These are phyloP conservation scores for Lecanicillium sp. DNA, from an alignment of 2,329 filamentous ascomycete species.

Conservation along the genomic window DNA sequence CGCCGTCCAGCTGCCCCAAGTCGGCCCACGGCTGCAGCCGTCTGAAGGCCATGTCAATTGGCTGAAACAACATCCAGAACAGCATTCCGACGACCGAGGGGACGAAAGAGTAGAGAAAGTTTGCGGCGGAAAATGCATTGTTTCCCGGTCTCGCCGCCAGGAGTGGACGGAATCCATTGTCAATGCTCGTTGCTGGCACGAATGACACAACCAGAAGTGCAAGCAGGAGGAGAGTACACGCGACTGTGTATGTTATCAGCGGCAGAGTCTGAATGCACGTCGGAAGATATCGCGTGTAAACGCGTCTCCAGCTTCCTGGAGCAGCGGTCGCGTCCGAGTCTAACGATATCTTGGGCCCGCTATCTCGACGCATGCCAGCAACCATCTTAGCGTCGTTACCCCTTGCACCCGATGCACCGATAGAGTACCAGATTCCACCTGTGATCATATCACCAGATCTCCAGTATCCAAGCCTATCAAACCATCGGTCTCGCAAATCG, in stretches of 20 bases:
- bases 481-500: constrained; percentile 48
- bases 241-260: constrained; percentile 60
- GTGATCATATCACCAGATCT: constrained; percentile 55
- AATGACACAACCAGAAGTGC: constrained; percentile 76
- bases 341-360: constrained; percentile 27
- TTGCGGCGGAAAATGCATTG: constrained; percentile 72
- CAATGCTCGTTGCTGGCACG: constrained; percentile 58
- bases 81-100: constrained; percentile 62
- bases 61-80: constrained; percentile 61
- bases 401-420: constrained; percentile 50
- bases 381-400: constrained; percentile 21
- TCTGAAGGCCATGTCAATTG: constrained; percentile 59
- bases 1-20: constrained; percentile 51
- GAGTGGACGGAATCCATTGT: constrained; percentile 64
- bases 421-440: constrained; percentile 69
- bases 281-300: constrained; percentile 59
- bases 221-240: constrained; percentile 54
- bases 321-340: constrained; percentile 25
- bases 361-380: constrained; percentile 23
- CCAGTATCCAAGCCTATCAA: constrained; percentile 83
- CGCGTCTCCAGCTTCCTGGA: constrained; percentile 22
- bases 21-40: constrained; percentile 65
- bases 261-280: constrained; percentile 66
- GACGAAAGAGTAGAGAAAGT: constrained; percentile 80
- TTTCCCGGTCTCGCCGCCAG: constrained; percentile 54